Percentiles rank a stretch among this genome's conserved stretches.
Evolutionary conservation across 1,139 yeast species (phyloP).

Genomic region (Hansenula lynferdii): DNA sequence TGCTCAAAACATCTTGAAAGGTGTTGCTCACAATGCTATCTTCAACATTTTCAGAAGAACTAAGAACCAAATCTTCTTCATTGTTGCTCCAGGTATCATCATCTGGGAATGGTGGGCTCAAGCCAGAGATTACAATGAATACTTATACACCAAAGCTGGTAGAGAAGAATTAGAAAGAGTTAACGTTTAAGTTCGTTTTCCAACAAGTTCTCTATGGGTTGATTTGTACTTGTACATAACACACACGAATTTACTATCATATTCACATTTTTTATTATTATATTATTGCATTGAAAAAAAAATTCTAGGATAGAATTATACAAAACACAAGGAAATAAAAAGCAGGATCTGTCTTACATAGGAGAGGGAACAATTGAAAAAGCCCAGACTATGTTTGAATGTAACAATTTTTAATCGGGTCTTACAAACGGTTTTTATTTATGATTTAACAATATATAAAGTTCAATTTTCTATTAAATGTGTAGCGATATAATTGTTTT

Average conservation of each 20-base stretch:
- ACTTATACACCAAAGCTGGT: slow-evolving; percentile 96
- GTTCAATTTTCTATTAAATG: no score
- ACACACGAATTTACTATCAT: background rate
- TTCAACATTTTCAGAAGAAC: slow-evolving; percentile 96
- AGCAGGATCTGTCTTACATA: background rate
- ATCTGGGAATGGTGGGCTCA: slow-evolving; percentile 86
- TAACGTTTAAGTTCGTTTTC: slow-evolving; percentile 42
- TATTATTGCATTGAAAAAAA: no score
- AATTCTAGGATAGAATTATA: background rate
- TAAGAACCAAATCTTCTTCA: slow-evolving; percentile 76
- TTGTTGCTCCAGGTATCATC: slow-evolving; percentile 71
- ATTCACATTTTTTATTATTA: background rate
- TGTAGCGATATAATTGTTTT: background rate
- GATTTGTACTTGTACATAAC: background rate
- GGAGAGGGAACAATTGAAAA: no score
- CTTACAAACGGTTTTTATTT: background rate
- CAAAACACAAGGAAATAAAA: background rate
- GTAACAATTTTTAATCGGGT: no score
- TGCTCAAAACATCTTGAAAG: slow-evolving; percentile 91
- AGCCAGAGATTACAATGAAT: slow-evolving; percentile 90
- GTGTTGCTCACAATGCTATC: slow-evolving; percentile 77
- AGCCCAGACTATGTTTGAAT: no score
- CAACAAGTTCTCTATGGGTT: no score
- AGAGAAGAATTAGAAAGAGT: slow-evolving; percentile 87
- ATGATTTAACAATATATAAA: background rate